Evolutionary conservation across 2,329 filamentous ascomycete species (phyloP).

Genomic region (Fusarium sp.): DNA sequence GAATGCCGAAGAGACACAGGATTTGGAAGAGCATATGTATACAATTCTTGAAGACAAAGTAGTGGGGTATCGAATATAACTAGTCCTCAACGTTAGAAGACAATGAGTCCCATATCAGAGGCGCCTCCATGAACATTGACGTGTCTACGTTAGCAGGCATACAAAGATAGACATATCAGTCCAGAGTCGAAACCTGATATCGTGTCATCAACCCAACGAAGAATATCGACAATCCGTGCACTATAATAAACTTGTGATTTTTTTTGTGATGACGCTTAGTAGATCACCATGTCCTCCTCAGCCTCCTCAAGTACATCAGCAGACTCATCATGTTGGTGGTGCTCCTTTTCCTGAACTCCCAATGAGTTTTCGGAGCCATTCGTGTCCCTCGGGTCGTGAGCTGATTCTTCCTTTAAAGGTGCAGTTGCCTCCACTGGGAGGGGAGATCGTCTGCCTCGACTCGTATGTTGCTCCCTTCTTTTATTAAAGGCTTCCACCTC

Average conservation of each 20-base stretch:
- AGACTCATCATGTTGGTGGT: constrained; percentile 72
- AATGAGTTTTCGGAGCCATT: constrained; percentile 20
- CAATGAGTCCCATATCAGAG: constrained; percentile 16
- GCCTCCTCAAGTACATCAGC: constrained; percentile 86
- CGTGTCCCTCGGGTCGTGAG: constrained; percentile 16
- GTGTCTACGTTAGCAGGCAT: not conserved
- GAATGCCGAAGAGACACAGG: constrained; percentile 1
- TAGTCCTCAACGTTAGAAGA: constrained; percentile 10
- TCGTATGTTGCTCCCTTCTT: constrained; percentile 59
- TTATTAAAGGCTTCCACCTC: constrained; percentile 76
- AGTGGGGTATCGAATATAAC: constrained; percentile 31
- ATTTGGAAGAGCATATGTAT: not conserved
- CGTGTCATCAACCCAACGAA: not conserved
- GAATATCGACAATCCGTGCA: constrained; percentile 2
- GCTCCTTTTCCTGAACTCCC: constrained; percentile 30
- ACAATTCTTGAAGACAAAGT: not conserved
- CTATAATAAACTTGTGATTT: not conserved
- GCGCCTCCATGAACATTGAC: constrained; percentile 11
- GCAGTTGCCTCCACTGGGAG: constrained; percentile 29
- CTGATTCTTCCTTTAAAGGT: constrained; percentile 23
- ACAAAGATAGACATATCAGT: not conserved
- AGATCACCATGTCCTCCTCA: constrained; percentile 92
- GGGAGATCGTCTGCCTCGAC: constrained; percentile 7
- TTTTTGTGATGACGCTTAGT: constrained; percentile 66
- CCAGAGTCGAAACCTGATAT: not conserved